Base-by-base conservation (phyloP, 1,139 yeast species). In the Suhomyces guaymorum region DNA sequence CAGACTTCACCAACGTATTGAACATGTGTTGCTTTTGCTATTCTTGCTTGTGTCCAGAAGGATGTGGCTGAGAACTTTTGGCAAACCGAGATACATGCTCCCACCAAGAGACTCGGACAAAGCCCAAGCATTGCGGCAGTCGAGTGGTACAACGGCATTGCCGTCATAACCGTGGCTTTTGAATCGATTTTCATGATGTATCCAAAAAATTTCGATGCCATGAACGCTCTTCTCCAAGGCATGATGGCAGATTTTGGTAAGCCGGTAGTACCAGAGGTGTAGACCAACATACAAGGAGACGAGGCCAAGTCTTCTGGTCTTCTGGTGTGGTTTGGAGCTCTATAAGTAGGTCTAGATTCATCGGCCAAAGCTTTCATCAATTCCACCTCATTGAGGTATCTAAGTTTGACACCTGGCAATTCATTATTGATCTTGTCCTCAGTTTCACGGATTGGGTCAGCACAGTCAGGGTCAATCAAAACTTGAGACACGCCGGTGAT, bases 1-100 rank as follows among this genome's bases (percentile, higher is more conserved):
- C 97, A 88, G 26, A 89, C 90, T 61, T 92, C 98, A 15, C 98
- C 98, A 11, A 92, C 97, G 49, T 90, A 90, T 62, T 90, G 97
- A 37, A 88, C 75, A 46, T 86, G 87, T 7, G 95, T 85, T 4
- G 96, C 86, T 2, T 71, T 63, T 17, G 80, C 61, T 26, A 86
- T 55, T 49, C 73, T 80, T 5, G 86, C 94, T 58, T 90, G 96
- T 15, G 92, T 83, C 97, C 98, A 90, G 58, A 87, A 89, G 3
- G 88, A 76, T 3, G 85, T 70, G 3, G 95, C 82, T 2, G 95
- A 83, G 58, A 92, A 92, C 60, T 86, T 87, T 48, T 82, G 82
- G 15, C 94, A 82, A 20, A 90, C 61, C 0, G 94, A 85, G 30
- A 84, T 78, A 49, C 88, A 75, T 8, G 95, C 96, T 36, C 81